Conservation (phyloP, 495 filamentous ascomycete species). For the Staphylotrichum longicolle region DNA sequence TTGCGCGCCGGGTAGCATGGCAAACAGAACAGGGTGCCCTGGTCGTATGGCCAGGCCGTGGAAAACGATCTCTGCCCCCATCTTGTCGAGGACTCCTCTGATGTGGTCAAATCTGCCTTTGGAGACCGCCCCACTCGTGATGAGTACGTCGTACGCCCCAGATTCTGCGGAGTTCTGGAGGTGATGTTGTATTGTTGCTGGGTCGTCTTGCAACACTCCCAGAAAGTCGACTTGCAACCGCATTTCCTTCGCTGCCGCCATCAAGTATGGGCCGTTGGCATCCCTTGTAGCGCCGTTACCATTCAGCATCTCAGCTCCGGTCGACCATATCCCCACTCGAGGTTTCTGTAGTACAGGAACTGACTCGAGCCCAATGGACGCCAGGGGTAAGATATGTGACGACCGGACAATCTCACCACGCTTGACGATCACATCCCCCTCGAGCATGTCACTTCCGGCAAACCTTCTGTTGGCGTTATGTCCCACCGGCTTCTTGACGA, state of each 20-base stretch:
- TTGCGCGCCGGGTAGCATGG: neutral
- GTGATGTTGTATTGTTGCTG: neutral
- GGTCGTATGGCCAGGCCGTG: constrained; percentile 1
- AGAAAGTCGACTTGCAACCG: neutral
- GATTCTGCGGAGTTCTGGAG: neutral
- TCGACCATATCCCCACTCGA: neutral
- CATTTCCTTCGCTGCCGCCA: neutral
- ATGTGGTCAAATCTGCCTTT: constrained; percentile 7
- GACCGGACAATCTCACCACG: neutral
- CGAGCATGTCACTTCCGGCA: constrained; percentile 1
- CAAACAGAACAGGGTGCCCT: constrained; percentile 3
- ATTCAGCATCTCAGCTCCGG: neutral
- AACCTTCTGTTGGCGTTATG: neutral
- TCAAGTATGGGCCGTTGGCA: constrained; percentile 1
- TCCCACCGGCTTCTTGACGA: neutral
- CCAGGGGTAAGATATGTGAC: constrained; percentile 4
- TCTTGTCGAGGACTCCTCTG: neutral
- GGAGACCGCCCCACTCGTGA: neutral
- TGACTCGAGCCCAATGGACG: neutral
- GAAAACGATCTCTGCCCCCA: neutral
- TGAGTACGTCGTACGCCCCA: neutral
- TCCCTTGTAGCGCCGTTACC: neutral
- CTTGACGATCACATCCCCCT: neutral
- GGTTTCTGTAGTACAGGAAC: neutral
- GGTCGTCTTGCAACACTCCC: neutral